Conservation (phyloP, 805 yeast species). For the Pichia rugopelliculosa region DNA sequence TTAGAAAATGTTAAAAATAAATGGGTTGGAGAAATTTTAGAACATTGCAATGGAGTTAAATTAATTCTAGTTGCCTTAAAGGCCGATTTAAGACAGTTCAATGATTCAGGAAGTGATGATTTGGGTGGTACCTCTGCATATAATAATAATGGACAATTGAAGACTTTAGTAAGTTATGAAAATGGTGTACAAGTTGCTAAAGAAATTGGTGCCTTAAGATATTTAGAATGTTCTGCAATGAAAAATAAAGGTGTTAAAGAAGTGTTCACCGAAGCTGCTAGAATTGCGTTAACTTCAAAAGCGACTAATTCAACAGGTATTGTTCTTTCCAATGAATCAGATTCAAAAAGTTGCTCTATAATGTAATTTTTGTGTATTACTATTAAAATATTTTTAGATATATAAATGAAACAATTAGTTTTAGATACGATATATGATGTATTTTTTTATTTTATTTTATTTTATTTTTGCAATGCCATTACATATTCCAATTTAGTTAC, state of each 20-base stretch:
- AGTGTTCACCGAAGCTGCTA: slow-evolving; percentile 97
- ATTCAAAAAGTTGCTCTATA: neutral
- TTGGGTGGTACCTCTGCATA: slow-evolving; percentile 18
- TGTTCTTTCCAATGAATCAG: slow-evolving; percentile 20
- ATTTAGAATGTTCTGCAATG: slow-evolving; percentile 95
- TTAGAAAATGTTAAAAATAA: slow-evolving; percentile 89
- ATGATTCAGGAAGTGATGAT: slow-evolving; percentile 33
- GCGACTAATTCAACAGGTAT: slow-evolving; percentile 24
- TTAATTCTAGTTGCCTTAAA: slow-evolving; percentile 88
- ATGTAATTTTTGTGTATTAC: neutral
- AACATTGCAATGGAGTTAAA: slow-evolving; percentile 95
- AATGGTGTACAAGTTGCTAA: slow-evolving; percentile 93
- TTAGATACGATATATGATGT: too few species aligned
- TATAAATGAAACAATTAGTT: neutral
- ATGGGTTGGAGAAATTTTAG: slow-evolving; percentile 96
- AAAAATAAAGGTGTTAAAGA: slow-evolving; percentile 97
- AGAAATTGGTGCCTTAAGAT: slow-evolving; percentile 86
- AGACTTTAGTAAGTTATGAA: slow-evolving; percentile 71
- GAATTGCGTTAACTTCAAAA: slow-evolving; percentile 74
- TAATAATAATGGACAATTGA: slow-evolving; percentile 26
- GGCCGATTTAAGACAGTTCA: slow-evolving; percentile 73
- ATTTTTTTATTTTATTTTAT: too few species aligned
- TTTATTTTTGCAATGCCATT: neutral
- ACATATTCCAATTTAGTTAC: neutral
- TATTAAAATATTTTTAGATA: neutral